A percentile compares a stretch with the other conserved stretches of the same genome.
These are phyloP conservation scores for Clavulina sp. DNA, from an alignment of 768 basidiomycete genomes.

Conservation along the genomic window DNA sequence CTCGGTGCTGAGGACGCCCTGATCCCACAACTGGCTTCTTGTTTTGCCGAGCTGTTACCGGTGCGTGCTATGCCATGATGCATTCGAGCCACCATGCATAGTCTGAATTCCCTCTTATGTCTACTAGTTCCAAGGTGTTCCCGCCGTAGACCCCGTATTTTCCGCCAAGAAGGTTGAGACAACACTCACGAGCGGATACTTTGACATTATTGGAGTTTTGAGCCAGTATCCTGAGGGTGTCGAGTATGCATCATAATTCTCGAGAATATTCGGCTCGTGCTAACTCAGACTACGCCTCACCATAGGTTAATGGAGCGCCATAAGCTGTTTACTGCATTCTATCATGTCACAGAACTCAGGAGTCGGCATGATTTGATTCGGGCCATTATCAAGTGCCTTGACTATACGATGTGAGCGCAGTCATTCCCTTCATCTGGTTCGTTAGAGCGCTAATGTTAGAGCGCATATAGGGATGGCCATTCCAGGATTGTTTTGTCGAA, in stretches of 20 bases:
- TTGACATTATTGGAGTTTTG: slow-evolving; percentile 87
- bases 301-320: slow-evolving; percentile 72
- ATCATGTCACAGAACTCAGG: slow-evolving; percentile 80
- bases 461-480: slow-evolving; percentile 63
- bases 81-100: too few relatives aligned
- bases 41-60: slow-evolving; percentile 85
- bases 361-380: slow-evolving; percentile 86
- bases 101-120: not conserved
- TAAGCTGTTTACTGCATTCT: slow-evolving; percentile 89
- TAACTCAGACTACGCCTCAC: not conserved
- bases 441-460: not conserved
- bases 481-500: slow-evolving; percentile 85
- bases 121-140: slow-evolving; percentile 47
- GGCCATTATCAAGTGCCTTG: slow-evolving; percentile 76
- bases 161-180: slow-evolving; percentile 66
- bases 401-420: slow-evolving; percentile 63
- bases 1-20: slow-evolving; percentile 70
- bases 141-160: slow-evolving; percentile 58
- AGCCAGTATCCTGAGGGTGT: slow-evolving; percentile 81
- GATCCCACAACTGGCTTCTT: slow-evolving; percentile 61
- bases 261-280: not conserved
- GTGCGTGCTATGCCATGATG: slow-evolving; percentile 25
- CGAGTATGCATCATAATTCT: slow-evolving; percentile 36
- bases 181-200: slow-evolving; percentile 78
- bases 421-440: not conserved